Conservation (phyloP, 345 rosid genomes). For the Odontarrhena argentea region DNA sequence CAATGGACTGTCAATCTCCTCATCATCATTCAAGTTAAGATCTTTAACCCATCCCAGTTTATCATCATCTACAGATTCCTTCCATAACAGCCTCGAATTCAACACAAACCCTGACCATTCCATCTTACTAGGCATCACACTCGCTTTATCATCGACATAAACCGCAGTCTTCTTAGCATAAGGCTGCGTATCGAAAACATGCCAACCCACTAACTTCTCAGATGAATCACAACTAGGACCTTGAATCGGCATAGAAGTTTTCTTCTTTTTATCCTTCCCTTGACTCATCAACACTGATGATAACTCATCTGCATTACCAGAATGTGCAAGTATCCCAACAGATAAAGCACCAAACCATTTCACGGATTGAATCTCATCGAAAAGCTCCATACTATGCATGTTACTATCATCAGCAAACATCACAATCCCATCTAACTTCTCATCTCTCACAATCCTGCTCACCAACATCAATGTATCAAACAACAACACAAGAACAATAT, state of each 20-base stretch:
- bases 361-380: conserved; percentile 87
- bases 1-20: conserved; percentile 62
- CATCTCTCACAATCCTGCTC: conserved; percentile 72
- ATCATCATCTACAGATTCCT: conserved; percentile 49
- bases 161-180: conserved; percentile 56
- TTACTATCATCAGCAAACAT: conserved; percentile 96
- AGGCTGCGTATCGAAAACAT: conserved; percentile 63
- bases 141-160: conserved; percentile 66
- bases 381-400: conserved; percentile 94
- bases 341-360: conserved; percentile 91
- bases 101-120: conserved; percentile 99
- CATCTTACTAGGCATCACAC: conserved; percentile 75
- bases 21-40: conserved; percentile 46
- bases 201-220: conserved; percentile 77
- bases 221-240: conserved; percentile 97
- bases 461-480: conserved; percentile 21
- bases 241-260: conserved; percentile 66
- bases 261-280: conserved; percentile 42
- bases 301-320: conserved; percentile 54
- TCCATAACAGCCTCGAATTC: conserved; percentile 86
- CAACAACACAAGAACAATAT: not conserved
- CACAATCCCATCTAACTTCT: conserved; percentile 93
- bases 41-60: conserved; percentile 76
- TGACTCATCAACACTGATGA: conserved; percentile 28
- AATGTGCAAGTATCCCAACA: conserved; percentile 75